Evolutionary conservation across 345 rosid species (phyloP), one percentile per base, ranked within the genome.

Genomic region (Populus ilicifolia): DNA sequence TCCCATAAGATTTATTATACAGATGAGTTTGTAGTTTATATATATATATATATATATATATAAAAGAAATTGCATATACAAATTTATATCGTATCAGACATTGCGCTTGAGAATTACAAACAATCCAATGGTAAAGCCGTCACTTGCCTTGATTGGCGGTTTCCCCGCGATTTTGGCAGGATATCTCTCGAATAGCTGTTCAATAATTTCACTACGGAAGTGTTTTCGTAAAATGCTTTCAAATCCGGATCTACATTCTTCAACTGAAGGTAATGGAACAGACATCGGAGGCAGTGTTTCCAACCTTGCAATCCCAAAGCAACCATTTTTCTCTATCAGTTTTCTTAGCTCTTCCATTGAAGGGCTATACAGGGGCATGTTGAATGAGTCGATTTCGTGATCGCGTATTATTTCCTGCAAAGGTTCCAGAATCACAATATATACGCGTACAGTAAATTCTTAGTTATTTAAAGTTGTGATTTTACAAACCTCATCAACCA

Each of bases 101-200:
- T 71, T 59, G 69, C 76, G 76, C 69, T 73, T 73, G 54, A 73
- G 76, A 73, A 73, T 16, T 23, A 73, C 69, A 73, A 39, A 73
- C 16, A 61, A 12, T 38, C 69, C 30, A 39, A 23, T 0, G 17
- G 12, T 5, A 18, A 33, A 17, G 41, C 35, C 36, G 29, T 43
- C 59, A 62, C 9, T 48, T 41, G 59, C 27, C 2, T 13, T 39
- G 1, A 43, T 21, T 1, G 29, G 27, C 18, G 52, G 67, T 2
- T 30, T 13, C 54, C 41, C 68, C 4, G 21, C 69, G 25, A 25
- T n/a, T 41, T 74, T 74, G 41, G 2, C 5, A 20, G 35, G 0
- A 17, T 73, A 59, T 62, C 69, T 73, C 12, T 73, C 17, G 35
- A 73, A 73, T 36, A 73, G 39, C 13, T 63, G 25, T 5, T 74